Percentiles rank a stretch among this genome's conserved stretches.
phyloP scores from a whole-genome alignment of 192 early-diverging fungal genomes.

The Entomortierella lignicola region DNA sequence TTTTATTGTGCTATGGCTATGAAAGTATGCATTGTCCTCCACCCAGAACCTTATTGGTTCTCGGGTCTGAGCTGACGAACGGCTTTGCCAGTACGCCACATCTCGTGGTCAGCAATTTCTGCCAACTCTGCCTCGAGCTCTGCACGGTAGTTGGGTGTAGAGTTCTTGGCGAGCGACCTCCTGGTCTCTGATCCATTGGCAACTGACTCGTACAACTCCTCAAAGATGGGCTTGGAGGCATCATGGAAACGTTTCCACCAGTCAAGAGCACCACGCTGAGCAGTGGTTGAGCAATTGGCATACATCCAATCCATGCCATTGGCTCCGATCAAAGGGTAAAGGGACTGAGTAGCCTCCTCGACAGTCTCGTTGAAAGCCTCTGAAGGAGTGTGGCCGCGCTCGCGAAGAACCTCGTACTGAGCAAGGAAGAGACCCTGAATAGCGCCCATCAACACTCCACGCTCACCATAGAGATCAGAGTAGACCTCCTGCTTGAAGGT shows the following conservation, averaged over 20 bases:
- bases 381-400: conserved; percentile 94
- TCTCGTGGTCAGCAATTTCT: conserved; percentile 85
- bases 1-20: neutral
- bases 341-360: conserved; percentile 98
- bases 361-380: conserved; percentile 99
- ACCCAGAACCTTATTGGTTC: conserved; percentile 69
- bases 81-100: conserved; percentile 92
- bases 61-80: conserved; percentile 92
- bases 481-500: conserved; percentile 97
- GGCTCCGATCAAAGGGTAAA: conserved; percentile 95
- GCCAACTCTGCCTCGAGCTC: conserved; percentile 91
- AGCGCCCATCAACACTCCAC: conserved; percentile 97
- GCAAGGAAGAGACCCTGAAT: conserved; percentile 97
- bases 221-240: conserved; percentile 94
- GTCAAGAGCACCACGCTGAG: conserved; percentile 96
- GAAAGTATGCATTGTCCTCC: neutral
- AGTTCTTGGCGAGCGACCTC: conserved; percentile 89
- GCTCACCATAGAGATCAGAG: conserved; percentile 97
- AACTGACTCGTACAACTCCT: conserved; percentile 89
- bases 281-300: conserved; percentile 96
- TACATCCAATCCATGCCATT: conserved; percentile 98
- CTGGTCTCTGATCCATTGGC: conserved; percentile 90
- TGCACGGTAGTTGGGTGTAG: conserved; percentile 91
- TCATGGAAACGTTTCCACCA: conserved; percentile 96
- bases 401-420: conserved; percentile 96